phyloP scores from a whole-genome alignment of 2,329 filamentous ascomycete species.

The Fusarium cicatricum region DNA sequence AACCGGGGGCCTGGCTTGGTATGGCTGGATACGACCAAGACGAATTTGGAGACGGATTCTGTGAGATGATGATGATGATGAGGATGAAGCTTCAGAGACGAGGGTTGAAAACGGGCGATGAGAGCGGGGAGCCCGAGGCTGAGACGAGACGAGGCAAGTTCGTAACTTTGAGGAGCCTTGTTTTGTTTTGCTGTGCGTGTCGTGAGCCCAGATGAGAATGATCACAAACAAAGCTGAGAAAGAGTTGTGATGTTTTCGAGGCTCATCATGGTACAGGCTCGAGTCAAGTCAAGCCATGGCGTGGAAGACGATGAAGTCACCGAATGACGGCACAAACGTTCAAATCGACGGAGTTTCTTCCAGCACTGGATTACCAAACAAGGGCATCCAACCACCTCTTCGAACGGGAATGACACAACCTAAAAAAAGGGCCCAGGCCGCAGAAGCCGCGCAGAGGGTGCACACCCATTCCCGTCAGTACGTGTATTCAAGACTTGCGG shows the following conservation, averaged over 20 bases:
- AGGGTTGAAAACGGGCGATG: conserved; percentile 13
- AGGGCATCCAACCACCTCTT: neutral
- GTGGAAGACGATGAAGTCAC: conserved; percentile 25
- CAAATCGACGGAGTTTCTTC: conserved; percentile 21
- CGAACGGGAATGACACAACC: conserved; percentile 13
- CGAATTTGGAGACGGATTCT: neutral
- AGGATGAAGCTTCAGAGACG: conserved; percentile 11
- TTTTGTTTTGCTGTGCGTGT: neutral
- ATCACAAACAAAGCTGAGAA: neutral
- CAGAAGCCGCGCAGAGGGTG: conserved; percentile 15
- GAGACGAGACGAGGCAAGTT: conserved; percentile 8
- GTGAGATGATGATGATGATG: conserved; percentile 21
- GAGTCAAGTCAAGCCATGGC: conserved; percentile 8
- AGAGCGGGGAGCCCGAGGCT: conserved; percentile 23
- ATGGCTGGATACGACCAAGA: conserved; percentile 1
- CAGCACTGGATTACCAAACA: neutral
- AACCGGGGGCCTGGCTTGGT: neutral
- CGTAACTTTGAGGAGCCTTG: conserved; percentile 17
- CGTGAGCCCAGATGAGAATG: neutral
- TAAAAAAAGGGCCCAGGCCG: conserved; percentile 18
- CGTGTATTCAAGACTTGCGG: conserved; percentile 3
- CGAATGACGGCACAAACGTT: conserved; percentile 16
- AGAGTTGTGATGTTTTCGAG: conserved; percentile 10
- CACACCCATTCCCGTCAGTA: conserved; percentile 16
- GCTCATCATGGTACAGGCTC: too few species aligned